Conservation (phyloP, 345 rosid genomes). For the Pelargonium nanum region DNA sequence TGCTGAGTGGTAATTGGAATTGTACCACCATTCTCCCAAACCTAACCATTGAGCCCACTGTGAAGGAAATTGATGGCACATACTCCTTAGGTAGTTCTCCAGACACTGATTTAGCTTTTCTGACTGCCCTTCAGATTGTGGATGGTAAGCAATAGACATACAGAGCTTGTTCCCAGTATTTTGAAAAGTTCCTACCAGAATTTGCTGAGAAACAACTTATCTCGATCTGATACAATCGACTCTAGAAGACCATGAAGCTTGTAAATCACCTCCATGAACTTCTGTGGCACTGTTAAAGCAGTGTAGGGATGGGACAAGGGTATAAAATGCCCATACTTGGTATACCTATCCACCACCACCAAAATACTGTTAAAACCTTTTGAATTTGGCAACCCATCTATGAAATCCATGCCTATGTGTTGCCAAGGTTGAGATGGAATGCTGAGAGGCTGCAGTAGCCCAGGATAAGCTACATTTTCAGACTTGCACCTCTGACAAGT, state of each 20-base stretch:
- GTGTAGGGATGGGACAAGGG: background rate
- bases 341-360: background rate
- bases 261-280: background rate
- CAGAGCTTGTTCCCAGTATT: background rate
- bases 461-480: background rate
- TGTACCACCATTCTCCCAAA: too few relatives aligned
- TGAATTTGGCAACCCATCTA: background rate
- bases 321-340: background rate
- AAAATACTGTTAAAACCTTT: background rate
- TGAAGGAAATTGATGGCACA: background rate
- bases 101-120: background rate
- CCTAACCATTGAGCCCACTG: background rate
- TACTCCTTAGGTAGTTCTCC: background rate
- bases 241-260: background rate
- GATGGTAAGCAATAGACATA: background rate
- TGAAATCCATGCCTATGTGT: conserved; percentile 1
- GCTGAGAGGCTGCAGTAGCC: background rate
- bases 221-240: background rate
- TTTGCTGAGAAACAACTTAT: background rate
- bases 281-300: background rate
- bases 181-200: conserved; percentile 5
- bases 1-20: too few relatives aligned
- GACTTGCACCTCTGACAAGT: background rate
- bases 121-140: background rate
- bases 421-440: background rate